Base-by-base conservation (phyloP, 2,329 filamentous ascomycete species). In the Xylariaceae sp. region DNA sequence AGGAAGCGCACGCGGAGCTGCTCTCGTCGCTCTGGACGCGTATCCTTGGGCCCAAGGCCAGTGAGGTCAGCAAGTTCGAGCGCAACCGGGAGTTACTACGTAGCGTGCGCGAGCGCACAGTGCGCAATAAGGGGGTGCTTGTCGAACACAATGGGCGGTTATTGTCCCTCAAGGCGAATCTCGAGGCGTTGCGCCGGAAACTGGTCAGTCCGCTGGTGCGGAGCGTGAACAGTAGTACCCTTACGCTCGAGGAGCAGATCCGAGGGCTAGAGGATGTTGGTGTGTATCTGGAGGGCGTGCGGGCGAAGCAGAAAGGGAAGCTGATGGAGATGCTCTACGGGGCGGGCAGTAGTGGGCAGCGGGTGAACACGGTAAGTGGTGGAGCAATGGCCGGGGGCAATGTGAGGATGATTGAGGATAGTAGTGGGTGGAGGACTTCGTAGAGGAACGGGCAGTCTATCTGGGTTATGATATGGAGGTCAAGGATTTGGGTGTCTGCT, bases 111-210 rank as follows among this genome's bases (percentile, higher is more conserved):
- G 79, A 85, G 44, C 86, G 85, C 55, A 95, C 90, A 2, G 81
- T 95, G 18, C 79, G 81, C 47, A 95, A 96, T 68, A 96, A 96
- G 66, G 80, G 82, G 49, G 76, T 94, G 28, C 76, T 97, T 8
- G 81, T 93, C 50, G 85, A 89, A 55, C 90, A 96, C 64, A 93
- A 94, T 55, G 81, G 85, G 45, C 85, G 87, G 48, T 77, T 97
- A 30, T 73, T 93, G 40, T 85, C 85, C 3, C 75, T 97, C 31
- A 93, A 95, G 61, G 83, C 87, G 9, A 91, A 87, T 52, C 77
- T 97, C 13, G 90, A 96, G 67, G 84, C 76, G n/a, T 71, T 95
- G 35, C 74, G 91, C 28, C 76, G 85, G 49, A 93, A 90, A 61
- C 74, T 96, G 15, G 86, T 95, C 31, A 87, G 81, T 39, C 91